These are phyloP conservation scores for Botrytis aclada DNA, from an alignment of 2,329 filamentous ascomycete species.

Conservation along the genomic window DNA sequence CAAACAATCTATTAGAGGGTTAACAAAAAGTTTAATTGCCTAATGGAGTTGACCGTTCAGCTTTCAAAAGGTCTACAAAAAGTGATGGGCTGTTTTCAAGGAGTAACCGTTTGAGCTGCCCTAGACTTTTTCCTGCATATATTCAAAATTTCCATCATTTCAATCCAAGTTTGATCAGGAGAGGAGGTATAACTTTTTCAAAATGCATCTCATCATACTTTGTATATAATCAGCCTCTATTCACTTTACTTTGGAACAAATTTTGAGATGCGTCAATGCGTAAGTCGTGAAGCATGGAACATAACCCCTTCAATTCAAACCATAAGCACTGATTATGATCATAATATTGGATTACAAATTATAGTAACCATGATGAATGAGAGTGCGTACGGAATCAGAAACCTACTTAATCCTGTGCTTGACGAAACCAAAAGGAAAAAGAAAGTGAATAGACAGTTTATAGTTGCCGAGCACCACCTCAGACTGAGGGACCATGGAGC, in stretches of 20 bases:
- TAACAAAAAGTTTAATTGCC: accelerated
- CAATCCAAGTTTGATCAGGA: too few relatives aligned
- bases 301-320: background rate
- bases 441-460: background rate
- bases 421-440: background rate
- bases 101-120: too few relatives aligned
- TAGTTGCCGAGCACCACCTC: background rate
- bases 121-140: too few relatives aligned
- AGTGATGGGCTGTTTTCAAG: too few relatives aligned
- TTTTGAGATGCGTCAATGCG: background rate
- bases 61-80: too few relatives aligned
- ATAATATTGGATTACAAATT: background rate
- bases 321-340: background rate
- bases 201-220: background rate
- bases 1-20: background rate
- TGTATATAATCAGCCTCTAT: background rate
- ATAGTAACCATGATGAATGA: background rate
- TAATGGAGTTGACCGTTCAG: accelerated
- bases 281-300: background rate
- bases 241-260: background rate
- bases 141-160: too few relatives aligned
- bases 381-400: background rate
- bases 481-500: too few relatives aligned
- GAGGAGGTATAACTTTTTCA: background rate
- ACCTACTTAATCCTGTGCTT: background rate